Conservation (phyloP, 2,329 filamentous ascomycete species). For the Aspergillus tanneri region DNA sequence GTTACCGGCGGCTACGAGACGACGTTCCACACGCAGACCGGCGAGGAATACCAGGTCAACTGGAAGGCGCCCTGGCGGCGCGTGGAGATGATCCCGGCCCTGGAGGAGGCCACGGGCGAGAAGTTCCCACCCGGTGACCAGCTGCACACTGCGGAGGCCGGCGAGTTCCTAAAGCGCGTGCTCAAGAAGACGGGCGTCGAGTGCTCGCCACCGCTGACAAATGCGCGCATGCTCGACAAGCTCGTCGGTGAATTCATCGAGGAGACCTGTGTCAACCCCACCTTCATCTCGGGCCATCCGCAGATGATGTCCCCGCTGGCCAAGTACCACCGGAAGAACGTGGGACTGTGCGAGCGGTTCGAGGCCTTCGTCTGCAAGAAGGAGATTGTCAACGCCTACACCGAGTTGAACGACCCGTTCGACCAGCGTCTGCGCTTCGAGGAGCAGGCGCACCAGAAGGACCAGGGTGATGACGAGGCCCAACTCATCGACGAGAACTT, state of each 20-base stretch:
- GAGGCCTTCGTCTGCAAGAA: conserved; percentile 97
- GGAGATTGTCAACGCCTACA: conserved; percentile 96
- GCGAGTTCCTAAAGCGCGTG: conserved; percentile 78
- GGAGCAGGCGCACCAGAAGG: conserved; percentile 95
- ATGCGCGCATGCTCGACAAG: conserved; percentile 94
- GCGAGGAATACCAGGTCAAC: conserved; percentile 87
- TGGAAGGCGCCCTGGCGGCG: conserved; percentile 94
- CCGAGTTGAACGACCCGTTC: conserved; percentile 95
- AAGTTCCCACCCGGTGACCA: conserved; percentile 89
- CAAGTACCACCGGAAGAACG: conserved; percentile 82
- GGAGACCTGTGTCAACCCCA: conserved; percentile 88
- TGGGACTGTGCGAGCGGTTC: conserved; percentile 92
- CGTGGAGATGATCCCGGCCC: conserved; percentile 90
- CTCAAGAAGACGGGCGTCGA: conserved; percentile 89
- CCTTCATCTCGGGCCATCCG: conserved; percentile 81
- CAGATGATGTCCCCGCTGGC: conserved; percentile 92
- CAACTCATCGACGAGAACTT: conserved; percentile 96
- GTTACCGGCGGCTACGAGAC: conserved; percentile 83
- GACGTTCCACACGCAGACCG: conserved; percentile 79
- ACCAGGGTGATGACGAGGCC: conserved; percentile 93
- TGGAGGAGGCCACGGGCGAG: conserved; percentile 86
- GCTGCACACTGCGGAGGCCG: conserved; percentile 85
- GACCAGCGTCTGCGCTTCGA: conserved; percentile 90
- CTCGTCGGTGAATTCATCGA: conserved; percentile 93
- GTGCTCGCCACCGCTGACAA: conserved; percentile 86